Base-by-base conservation (phyloP, 2,329 filamentous ascomycete species). In the Sphaerulina musiva region DNA sequence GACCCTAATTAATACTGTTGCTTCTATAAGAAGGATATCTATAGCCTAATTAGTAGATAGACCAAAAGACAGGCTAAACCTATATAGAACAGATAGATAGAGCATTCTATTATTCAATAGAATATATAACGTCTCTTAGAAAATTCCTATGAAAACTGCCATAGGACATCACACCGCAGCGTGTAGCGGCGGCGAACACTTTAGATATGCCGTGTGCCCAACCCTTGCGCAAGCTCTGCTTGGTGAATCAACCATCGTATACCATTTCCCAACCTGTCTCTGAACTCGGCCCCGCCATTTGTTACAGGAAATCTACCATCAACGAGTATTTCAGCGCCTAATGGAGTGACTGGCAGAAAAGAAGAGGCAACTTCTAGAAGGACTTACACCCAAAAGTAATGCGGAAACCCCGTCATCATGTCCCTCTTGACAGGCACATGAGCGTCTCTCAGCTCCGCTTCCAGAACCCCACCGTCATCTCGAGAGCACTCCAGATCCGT, bases 381-480 rank as follows among this genome's bases (percentile, higher is more conserved):
- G 43, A 46, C 44, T 32, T 17, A 46, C 44, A 17, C 11, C 63
- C 61, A 68, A 44, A 66, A 71, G 36, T 67, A 70, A 58, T 70
- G 68, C 40, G 68, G 67, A 40, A 66, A 44, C 1, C 66, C 68
- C 4, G 59, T 55, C 55, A 68, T 67, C 32, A 58, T 52, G 38
- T 69, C 65, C 20, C 57, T 58, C 56, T 63, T 65, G 5, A 62
- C 62, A 49, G 48, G 46, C 4, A 64, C 60, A 0, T 66, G 66
- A 1, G 58, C 59, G 12, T 68, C 59, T 42, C 57, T 60, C 55
- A 70, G 9, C 26, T 46, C 26, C 44, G n/a, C 44, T 26, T 46
- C 44, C 36, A 70, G 36, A 1, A 70, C 62, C 44, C 47, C 57
- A 0, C 63, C 65, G 60, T 68, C 66, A 54, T 69, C 67, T 12